These are phyloP conservation scores for Stenogyne calaminthoides DNA, from an alignment of 305 asterid species.

Conservation along the genomic window DNA sequence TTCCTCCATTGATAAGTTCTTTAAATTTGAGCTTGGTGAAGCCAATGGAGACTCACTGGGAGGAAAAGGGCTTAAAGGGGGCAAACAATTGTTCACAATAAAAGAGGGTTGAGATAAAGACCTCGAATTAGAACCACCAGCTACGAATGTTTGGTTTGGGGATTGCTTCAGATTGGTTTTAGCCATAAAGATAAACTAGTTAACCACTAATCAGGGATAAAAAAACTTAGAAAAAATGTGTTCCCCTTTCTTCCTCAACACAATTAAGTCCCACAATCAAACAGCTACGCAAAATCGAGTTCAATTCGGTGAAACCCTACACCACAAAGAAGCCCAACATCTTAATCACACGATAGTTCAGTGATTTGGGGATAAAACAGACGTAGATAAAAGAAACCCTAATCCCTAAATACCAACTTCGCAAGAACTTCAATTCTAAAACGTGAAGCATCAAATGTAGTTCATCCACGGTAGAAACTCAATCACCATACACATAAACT, in stretches of 20 bases:
- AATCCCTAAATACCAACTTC: slow-evolving; percentile 19
- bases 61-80: slow-evolving; percentile 79
- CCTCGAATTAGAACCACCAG: slow-evolving; percentile 54
- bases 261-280: slow-evolving; percentile 15
- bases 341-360: slow-evolving; percentile 17
- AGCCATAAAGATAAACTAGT: slow-evolving; percentile 55
- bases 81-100: slow-evolving; percentile 57
- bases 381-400: slow-evolving; percentile 21
- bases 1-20: slow-evolving; percentile 64
- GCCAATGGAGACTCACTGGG: slow-evolving; percentile 59
- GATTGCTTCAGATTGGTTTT: slow-evolving; percentile 62
- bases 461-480: slow-evolving; percentile 24
- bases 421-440: slow-evolving; percentile 18
- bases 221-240: neutral
- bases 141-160: slow-evolving; percentile 42
- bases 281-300: slow-evolving; percentile 8
- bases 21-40: slow-evolving; percentile 54
- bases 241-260: neutral
- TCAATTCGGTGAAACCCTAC: slow-evolving; percentile 27
- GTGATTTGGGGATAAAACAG: neutral
- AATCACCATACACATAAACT: neutral
- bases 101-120: slow-evolving; percentile 60
- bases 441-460: slow-evolving; percentile 30
- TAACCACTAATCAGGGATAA: neutral
- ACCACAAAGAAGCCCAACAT: slow-evolving; percentile 21